Evolutionary conservation across 352 stramenopile genomes (phyloP).

Genomic region (Phytophthora megakarya): DNA sequence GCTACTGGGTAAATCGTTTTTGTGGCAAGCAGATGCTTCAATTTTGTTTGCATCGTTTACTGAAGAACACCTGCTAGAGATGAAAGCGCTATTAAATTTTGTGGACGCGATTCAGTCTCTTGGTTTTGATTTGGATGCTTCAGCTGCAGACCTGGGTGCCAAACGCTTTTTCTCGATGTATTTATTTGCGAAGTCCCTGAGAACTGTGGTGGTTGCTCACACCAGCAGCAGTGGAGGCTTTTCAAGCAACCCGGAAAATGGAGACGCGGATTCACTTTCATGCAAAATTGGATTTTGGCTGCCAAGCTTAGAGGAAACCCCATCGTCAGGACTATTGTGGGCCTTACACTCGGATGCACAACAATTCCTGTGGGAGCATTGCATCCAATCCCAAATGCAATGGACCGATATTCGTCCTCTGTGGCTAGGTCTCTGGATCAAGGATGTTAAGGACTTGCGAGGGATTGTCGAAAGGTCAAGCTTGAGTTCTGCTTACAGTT

Average conservation of each 20-base stretch:
- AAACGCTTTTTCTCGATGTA: conserved; percentile 80
- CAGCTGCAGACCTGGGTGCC: conserved; percentile 70
- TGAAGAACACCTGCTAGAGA: conserved; percentile 70
- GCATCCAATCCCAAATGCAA: conserved; percentile 55
- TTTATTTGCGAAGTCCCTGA: conserved; percentile 67
- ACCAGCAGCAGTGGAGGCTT: neutral
- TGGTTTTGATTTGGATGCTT: conserved; percentile 78
- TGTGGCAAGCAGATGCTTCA: conserved; percentile 43
- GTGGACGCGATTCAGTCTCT: conserved; percentile 74
- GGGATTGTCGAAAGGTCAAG: conserved; percentile 64
- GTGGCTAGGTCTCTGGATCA: conserved; percentile 84
- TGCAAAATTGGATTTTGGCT: conserved; percentile 12
- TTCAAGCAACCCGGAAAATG: conserved; percentile 32
- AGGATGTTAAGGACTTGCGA: conserved; percentile 73
- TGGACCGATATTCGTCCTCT: conserved; percentile 69
- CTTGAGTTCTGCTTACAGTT: neutral
- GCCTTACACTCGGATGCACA: conserved; percentile 86
- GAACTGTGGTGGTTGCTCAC: conserved; percentile 43
- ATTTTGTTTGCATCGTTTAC: conserved; percentile 71
- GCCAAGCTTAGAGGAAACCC: conserved; percentile 51
- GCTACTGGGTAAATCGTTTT: conserved; percentile 26
- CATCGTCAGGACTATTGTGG: conserved; percentile 78
- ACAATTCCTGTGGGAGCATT: conserved; percentile 75
- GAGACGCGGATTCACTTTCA: conserved; percentile 16
- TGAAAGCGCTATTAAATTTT: conserved; percentile 73